Percentiles rank a stretch among this genome's conserved stretches.
Evolutionary conservation across 2,329 filamentous ascomycete species (phyloP).

Genomic region (Dothideomycetidae sp.): DNA sequence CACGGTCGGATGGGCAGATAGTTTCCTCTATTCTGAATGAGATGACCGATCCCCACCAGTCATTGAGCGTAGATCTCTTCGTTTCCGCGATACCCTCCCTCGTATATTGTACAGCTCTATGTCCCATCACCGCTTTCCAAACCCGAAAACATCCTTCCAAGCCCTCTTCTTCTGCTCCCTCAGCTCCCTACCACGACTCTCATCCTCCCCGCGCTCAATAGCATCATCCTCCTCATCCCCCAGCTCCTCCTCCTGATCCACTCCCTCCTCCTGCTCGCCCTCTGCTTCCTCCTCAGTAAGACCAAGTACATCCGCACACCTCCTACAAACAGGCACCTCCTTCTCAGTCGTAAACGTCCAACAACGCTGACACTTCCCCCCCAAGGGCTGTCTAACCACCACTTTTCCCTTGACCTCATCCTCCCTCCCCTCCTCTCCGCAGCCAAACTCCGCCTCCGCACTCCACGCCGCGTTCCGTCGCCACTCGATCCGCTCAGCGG

Average conservation of each 20-base stretch:
- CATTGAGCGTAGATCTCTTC: no score
- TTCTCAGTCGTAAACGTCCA: constrained; percentile 71
- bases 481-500: constrained; percentile 5
- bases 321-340: constrained; percentile 48
- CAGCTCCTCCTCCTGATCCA: constrained; percentile 5
- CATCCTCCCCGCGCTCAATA: background rate
- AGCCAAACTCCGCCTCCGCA: constrained; percentile 29
- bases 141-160: background rate
- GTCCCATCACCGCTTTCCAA: background rate
- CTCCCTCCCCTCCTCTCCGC: constrained; percentile 15
- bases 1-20: no score
- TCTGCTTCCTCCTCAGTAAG: constrained; percentile 6
- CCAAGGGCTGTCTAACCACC: constrained; percentile 30
- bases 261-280: constrained; percentile 6
- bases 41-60: no score
- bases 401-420: constrained; percentile 14
- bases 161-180: background rate
- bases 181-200: background rate
- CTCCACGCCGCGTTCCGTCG: constrained; percentile 24
- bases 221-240: constrained; percentile 7
- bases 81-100: no score
- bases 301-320: constrained; percentile 55
- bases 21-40: no score
- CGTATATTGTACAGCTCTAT: no score
- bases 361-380: constrained; percentile 69